phyloP scores from a whole-genome alignment of 768 basidiomycete genomes.

The Phlebiopsis gigantea region DNA sequence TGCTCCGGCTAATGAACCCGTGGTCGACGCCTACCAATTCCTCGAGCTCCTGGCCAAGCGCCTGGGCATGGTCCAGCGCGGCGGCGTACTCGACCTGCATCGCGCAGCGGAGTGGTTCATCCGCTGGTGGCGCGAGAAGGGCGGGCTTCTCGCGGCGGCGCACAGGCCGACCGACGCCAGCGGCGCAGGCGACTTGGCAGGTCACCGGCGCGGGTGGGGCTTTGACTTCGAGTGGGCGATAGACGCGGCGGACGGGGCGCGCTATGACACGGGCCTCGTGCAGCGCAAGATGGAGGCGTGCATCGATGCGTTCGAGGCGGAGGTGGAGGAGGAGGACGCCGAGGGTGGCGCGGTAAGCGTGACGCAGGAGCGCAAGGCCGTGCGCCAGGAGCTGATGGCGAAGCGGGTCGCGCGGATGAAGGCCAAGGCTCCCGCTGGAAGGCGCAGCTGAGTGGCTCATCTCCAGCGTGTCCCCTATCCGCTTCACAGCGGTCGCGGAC shows the following conservation, averaged over 20 bases:
- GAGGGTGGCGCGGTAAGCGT: constrained; percentile 56
- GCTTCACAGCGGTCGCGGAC: too few species aligned
- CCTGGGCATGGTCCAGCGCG: constrained; percentile 78
- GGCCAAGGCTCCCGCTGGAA: constrained; percentile 21
- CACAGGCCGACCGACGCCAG: constrained; percentile 1
- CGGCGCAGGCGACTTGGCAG: background rate
- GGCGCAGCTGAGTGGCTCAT: too few species aligned
- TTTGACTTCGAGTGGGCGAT: constrained; percentile 75
- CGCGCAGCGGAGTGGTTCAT: constrained; percentile 81
- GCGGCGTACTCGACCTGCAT: constrained; percentile 63
- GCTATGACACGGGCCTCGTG: constrained; percentile 30
- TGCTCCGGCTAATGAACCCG: constrained; percentile 49
- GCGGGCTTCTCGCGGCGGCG: constrained; percentile 50
- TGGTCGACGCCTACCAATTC: constrained; percentile 58
- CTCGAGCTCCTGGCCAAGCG: constrained; percentile 64
- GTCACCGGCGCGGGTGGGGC: constrained; percentile 64
- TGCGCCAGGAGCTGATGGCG: constrained; percentile 35
- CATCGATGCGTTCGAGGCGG: constrained; percentile 50
- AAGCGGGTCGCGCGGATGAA: constrained; percentile 31
- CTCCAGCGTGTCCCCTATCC: too few species aligned
- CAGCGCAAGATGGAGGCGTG: constrained; percentile 68
- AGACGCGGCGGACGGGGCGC: constrained; percentile 15
- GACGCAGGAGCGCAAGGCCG: constrained; percentile 66
- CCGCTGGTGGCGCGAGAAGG: constrained; percentile 81
- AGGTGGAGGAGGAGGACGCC: constrained; percentile 42